These are phyloP conservation scores for Talaromyces wortmannii DNA, from an alignment of 495 filamentous ascomycete species.

Conservation along the genomic window DNA sequence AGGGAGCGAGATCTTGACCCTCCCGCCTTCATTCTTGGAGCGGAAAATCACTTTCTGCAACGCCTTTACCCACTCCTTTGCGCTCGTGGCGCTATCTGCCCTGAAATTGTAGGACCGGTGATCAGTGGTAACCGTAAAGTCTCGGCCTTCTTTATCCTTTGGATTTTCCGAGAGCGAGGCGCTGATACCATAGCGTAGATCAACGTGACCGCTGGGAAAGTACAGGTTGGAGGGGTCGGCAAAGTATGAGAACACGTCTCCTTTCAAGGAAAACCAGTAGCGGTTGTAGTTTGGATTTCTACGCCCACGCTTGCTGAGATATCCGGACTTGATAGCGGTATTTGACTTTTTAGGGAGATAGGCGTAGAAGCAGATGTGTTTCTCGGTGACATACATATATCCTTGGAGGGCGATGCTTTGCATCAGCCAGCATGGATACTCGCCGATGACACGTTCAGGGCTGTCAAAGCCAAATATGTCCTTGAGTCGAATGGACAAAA, in stretches of 20 bases:
- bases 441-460: slow-evolving; percentile 78
- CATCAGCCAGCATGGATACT: slow-evolving; percentile 92
- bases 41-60: slow-evolving; percentile 93
- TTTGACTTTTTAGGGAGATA: slow-evolving; percentile 88
- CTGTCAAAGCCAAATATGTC: slow-evolving; percentile 85
- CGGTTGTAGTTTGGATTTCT: slow-evolving; percentile 85
- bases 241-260: slow-evolving; percentile 93
- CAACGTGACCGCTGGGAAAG: slow-evolving; percentile 88
- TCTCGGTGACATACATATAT: slow-evolving; percentile 92
- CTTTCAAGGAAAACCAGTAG: slow-evolving; percentile 96
- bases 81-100: slow-evolving; percentile 81
- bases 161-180: slow-evolving; percentile 66
- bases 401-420: slow-evolving; percentile 91
- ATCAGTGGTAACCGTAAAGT: slow-evolving; percentile 77
- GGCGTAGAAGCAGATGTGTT: slow-evolving; percentile 95
- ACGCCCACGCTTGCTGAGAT: slow-evolving; percentile 82
- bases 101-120: slow-evolving; percentile 80
- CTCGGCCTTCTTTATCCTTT: slow-evolving; percentile 58
- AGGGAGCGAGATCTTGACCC: slow-evolving; percentile 91
- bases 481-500: slow-evolving; percentile 65
- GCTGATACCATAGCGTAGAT: slow-evolving; percentile 86
- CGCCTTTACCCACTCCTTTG: slow-evolving; percentile 95
- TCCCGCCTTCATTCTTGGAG: slow-evolving; percentile 93
- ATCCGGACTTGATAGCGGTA: slow-evolving; percentile 77
- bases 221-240: slow-evolving; percentile 77